Evolutionary conservation across 352 stramenopile genomes (phyloP).

Genomic region (Saprolegnia parasitica): DNA sequence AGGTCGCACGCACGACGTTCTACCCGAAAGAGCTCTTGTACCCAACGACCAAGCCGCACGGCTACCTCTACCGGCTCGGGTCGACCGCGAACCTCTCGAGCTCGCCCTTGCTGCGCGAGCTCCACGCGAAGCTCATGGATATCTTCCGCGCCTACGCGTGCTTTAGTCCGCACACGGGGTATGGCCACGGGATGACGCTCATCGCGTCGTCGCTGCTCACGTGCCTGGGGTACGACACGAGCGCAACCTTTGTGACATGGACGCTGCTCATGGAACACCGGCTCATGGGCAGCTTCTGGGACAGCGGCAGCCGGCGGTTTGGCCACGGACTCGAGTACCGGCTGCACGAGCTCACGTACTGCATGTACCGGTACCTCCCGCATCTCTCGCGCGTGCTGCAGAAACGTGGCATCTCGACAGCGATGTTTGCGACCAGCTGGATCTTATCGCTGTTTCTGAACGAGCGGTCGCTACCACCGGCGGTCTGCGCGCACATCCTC

Average conservation of each 20-base stretch:
- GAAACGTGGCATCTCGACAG: neutral
- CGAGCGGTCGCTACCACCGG: constrained; percentile 12
- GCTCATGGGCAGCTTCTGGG: constrained; percentile 2
- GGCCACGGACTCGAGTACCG: neutral
- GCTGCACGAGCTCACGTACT: constrained; percentile 4
- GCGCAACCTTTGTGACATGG: neutral
- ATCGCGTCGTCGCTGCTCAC: constrained; percentile 1
- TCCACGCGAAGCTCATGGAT: constrained; percentile 5
- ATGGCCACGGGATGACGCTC: constrained; percentile 23
- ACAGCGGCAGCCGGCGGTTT: neutral
- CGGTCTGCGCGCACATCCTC: constrained; percentile 13
- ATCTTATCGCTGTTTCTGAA: constrained; percentile 20
- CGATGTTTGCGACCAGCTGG: constrained; percentile 25
- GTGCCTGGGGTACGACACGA: constrained; percentile 6
- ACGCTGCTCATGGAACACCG: neutral
- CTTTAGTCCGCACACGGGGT: neutral
- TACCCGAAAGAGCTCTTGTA: constrained; percentile 23
- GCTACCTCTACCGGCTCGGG: neutral
- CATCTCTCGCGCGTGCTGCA: neutral
- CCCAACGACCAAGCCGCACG: constrained; percentile 1
- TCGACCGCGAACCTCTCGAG: neutral
- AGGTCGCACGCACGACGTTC: constrained; percentile 23
- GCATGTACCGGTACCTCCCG: constrained; percentile 1
- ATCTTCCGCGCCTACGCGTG: neutral
- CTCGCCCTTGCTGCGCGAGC: neutral